Base-by-base conservation (phyloP, 2,329 filamentous ascomycete species). In the Fusarium sp. region DNA sequence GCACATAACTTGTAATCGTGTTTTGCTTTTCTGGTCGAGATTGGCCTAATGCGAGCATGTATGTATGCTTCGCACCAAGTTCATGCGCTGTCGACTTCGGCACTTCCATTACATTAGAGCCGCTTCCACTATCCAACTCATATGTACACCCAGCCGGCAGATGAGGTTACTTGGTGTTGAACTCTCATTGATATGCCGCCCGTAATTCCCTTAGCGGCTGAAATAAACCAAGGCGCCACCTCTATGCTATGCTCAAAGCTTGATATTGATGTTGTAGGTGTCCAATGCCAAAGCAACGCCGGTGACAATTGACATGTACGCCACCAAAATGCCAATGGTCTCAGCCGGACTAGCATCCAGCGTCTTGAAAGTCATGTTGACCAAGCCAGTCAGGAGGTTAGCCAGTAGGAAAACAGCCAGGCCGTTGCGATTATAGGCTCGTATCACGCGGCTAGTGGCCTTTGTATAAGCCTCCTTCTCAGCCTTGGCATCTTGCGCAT, bases 361-460 rank as follows among this genome's bases (percentile, higher is more conserved):
- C 3, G 96, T 99, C 38, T 90, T 90, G 59, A 98, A 79, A 4
- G 90, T 92, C 84, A 99, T 84, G 78, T 99, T 99, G 58, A 98
- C 90, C 14, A 93, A 77, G 0, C 96, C 96, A 0, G 96, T 99
- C 67, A 97, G 80, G 50, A 99, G 80, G 76, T 99, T 99, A 2
- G 96, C 94, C 36, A 94, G 76, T 63, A 99, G 79, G 77, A 99
- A 99, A 1, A 98, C 80, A 0, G 88, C 89, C 50, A 99, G 82
- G 0, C 96, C 94, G 74, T 97, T 97, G 58, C 91, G 87, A 77
- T 99, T 99, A 77, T 91, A 96, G 0, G 93, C 92, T 49, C 89
- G 84, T 67, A 98, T 81, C n/a, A 98, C 85, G 36, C 83, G 86
- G 76, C 93, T 97, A 3, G 93, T 97, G 4, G 93, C 91, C 49